Conservation (phyloP, 208 protist species). For the Leishmania tropica region DNA sequence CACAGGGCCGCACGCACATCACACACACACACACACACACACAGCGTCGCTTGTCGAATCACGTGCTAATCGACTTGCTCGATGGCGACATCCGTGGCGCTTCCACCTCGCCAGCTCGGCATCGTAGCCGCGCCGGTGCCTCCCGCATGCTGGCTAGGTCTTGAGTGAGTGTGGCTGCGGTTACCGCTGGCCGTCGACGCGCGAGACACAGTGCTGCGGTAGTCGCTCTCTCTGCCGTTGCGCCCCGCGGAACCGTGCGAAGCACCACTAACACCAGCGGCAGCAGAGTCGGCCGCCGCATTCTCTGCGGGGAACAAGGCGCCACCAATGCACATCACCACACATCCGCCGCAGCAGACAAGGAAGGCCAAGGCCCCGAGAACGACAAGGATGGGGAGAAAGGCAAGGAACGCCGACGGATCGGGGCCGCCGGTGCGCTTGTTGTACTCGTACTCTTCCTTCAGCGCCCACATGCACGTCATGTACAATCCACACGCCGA, state of each 20-base stretch:
- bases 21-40: neutral
- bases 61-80: constrained; percentile 11
- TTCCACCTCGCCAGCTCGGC: neutral
- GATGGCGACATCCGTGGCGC: constrained; percentile 6
- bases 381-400: constrained; percentile 47
- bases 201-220: constrained; percentile 18
- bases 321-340: constrained; percentile 20
- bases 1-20: neutral
- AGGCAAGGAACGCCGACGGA: constrained; percentile 41
- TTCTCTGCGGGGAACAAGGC: neutral
- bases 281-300: neutral
- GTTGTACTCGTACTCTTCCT: constrained; percentile 56
- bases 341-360: constrained; percentile 28
- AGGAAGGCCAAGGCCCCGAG: constrained; percentile 29
- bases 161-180: neutral
- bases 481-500: constrained; percentile 50
- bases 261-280: neutral
- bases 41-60: neutral
- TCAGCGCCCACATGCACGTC: constrained; percentile 55
- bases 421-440: constrained; percentile 16
- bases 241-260: neutral
- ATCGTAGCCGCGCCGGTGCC: neutral
- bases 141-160: neutral
- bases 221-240: constrained; percentile 11
- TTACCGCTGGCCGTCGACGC: neutral